Evolutionary conservation across 2,329 filamentous ascomycete species (phyloP), one percentile per base, ranked within the genome.

Genomic region (Whalleya microplaca): DNA sequence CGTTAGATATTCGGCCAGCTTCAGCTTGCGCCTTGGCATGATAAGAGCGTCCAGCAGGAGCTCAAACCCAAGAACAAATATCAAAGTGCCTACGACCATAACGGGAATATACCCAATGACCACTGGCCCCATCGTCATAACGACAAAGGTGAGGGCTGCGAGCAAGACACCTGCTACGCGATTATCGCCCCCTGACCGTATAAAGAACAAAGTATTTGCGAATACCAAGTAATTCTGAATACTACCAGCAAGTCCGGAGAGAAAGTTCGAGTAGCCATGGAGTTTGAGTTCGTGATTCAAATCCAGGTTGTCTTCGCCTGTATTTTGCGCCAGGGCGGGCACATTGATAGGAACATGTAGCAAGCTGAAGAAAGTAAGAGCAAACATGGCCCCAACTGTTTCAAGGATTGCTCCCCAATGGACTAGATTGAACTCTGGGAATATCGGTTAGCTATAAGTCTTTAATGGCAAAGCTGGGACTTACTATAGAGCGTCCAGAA

Each of bases 291-390:
- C 95, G 60, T 90, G 86, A 70, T 99, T 92, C 47, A 99, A 85
- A 70, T 96, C 88, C 27, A 96, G 84, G 69, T 98, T 90, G 70
- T 99, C 95, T 73, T 98, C 93, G 43, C 92, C 92, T 3, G 90
- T 91, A 29, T 92, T 92, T 47, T 96, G 88, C 0, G 92, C 95
- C 56, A 99, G 78, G 2, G 95, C 95, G 2, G 95, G 95, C 3
- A 99, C 93, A 68, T 99, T 99, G 75, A 99, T 99, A 0, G 95
- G 95, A 2, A 99, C 95, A 71, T 99, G 95, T 2, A 99, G 83
- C 53, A 99, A 89, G 50, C 95, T 95, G 68, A 99, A 99, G 78
- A 99, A 99, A 0, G 95, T 98, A 58, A 99, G 78, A 0, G 95
- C 95, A 67, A 99, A 87, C 91, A 99, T 98, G 27, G 95, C 93